phyloP scores from a whole-genome alignment of 2,329 filamentous ascomycete species.

The Sordariomycetes sp. region DNA sequence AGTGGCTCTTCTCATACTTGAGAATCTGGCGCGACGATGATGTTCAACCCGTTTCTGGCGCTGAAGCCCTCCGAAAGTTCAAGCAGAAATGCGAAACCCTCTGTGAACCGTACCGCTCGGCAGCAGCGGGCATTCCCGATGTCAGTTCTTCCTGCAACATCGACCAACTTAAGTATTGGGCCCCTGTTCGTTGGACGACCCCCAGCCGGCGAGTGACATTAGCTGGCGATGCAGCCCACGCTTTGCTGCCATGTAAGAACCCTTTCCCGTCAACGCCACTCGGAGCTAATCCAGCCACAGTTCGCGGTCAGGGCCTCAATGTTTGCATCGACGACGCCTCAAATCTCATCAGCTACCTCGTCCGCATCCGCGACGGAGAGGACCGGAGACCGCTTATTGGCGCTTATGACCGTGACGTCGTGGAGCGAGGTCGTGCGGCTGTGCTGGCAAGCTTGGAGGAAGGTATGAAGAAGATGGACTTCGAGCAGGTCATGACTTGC shows the following conservation, averaged over 20 bases:
- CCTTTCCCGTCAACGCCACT: neutral
- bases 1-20: constrained; percentile 25
- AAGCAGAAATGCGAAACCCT: constrained; percentile 14
- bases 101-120: constrained; percentile 19
- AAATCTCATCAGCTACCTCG: constrained; percentile 24
- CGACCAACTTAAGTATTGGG: constrained; percentile 27
- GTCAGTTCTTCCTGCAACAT: constrained; percentile 17
- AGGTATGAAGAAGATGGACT: constrained; percentile 11
- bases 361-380: constrained; percentile 9
- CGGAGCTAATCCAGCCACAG: constrained; percentile 7
- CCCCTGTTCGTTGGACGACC: constrained; percentile 20
- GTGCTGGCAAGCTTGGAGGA: constrained; percentile 23
- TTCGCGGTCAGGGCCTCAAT: constrained; percentile 35
- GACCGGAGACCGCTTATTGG: constrained; percentile 11
- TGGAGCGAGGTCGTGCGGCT: constrained; percentile 20
- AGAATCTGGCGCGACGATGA: constrained; percentile 21
- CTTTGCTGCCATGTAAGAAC: constrained; percentile 33
- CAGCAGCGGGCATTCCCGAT: constrained; percentile 23
- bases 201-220: constrained; percentile 22
- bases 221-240: constrained; percentile 30
- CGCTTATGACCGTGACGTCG: constrained; percentile 20
- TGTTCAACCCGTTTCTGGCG: constrained; percentile 16
- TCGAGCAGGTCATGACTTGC: neutral
- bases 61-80: constrained; percentile 23
- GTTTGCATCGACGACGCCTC: constrained; percentile 29